Evolutionary conservation across 164 flowering plant genomes (phyloP), one percentile per base, ranked within the genome.

Genomic region (Magnolia changhungtana): DNA sequence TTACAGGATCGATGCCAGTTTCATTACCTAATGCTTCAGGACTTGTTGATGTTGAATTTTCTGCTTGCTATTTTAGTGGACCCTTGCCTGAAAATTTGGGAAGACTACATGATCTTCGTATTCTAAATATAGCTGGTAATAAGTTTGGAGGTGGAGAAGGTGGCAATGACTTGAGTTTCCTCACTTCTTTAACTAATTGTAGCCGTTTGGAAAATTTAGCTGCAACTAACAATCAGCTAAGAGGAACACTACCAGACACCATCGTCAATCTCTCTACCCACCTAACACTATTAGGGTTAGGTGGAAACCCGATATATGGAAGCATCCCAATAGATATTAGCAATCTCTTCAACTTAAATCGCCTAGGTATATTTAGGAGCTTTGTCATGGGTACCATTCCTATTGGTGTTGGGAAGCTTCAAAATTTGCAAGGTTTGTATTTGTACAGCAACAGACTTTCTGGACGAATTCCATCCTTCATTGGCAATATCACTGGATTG

Each of bases 231-330:
- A 88, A 86, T 65, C 58, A 24, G 1, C 80, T 88, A 61, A 75
- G 77, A 69, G 75, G 75, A 11, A 10, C 23, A 18, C 51, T 73
- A 6, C 75, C 75, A 3, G 21, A 8, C 10, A 37, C 23, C 67
- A n/a, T 86, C 8, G 88, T 85, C 18, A 85, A 87, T 76, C 86
- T 90, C n/a, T 87, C 91, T 4, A 82, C 73, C 10, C 61, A 0
- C 13, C 81, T 86, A 11, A 45, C 74, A 1, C 16, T 82, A 2
- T 77, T 77, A 74, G 72, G 85, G 80, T 86, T 82, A 49, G 76
- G 65, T 7, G 16, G 11, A 18, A 79, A 82, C 23, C 11, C 29
- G n/a, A 72, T 82, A 2, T 52, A 9, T 31, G 85, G 83, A 3
- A 61, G 27, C 18, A 80, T 82, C 45, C 82, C 83, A 8, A 1